Evolutionary conservation across 2,329 filamentous ascomycete genomes (phyloP), one percentile per base, ranked within the genome.

Genomic region (Endoconidiophora polonica): DNA sequence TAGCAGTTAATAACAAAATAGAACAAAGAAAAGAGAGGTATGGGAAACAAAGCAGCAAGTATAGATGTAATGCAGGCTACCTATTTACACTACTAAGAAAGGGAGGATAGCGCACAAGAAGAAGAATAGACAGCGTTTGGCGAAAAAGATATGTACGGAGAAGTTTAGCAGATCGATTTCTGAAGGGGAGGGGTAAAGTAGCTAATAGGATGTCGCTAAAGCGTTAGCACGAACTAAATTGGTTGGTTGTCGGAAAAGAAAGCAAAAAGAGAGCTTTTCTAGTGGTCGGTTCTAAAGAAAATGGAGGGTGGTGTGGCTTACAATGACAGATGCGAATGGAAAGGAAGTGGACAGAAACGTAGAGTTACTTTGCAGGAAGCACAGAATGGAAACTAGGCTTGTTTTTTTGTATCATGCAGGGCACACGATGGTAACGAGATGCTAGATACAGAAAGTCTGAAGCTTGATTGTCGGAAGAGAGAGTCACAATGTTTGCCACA

Each of bases 241-340:
- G 12, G 29, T 12, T 12, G 12, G 29, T 12, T 12, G 12, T 33
- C 20, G 20, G 26, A 7, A 23, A 36, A 38, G 23, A 22, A 42
- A 45, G 9, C 23, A 41, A n/a, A 49, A 53, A 45, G 36, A 49
- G 40, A 52, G 22, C 40, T 36, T 46, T 5, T n/a, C 20, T 43
- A 43, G 24, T 43, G 41, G 18, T 20, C 9, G 16, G 5, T 40
- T 40, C n/a, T 7, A 40, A 40, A 40, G 38, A 40, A 16, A 20
- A 46, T 33, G 23, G 18, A 20, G 44, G 12, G 18, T 43, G 6
- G 20, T 43, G 16, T 23, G 6, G 9, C 40, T 38, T 14, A n/a
- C 24, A 23, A 44, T 22, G 7, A 14, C 12, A 10, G 44, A 44
- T 36, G 26, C 22, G 16, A n/a, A n/a, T 7, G 42, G 18, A 24